Evolutionary conservation across 495 filamentous ascomycete species (phyloP), one percentile per base, ranked within the genome.

Genomic region (Annulohypoxylon moriforme): DNA sequence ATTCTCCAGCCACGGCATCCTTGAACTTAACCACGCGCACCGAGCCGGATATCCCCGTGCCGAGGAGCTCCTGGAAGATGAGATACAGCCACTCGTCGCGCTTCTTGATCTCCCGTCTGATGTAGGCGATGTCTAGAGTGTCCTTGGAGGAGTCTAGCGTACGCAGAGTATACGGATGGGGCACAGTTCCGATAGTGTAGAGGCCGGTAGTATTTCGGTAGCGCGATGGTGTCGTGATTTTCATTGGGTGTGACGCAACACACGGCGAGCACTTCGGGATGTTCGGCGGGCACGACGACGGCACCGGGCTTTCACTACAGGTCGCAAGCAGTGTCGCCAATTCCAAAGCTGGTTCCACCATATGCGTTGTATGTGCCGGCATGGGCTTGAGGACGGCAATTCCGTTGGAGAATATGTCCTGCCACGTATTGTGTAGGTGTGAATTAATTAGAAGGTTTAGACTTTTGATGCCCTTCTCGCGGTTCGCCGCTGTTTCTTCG

Each of bases 211-310:
- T 86, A 75, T 93, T 92, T 38, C 81, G 81, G 77, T 90, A 91
- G 14, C 77, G 79, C 2, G 83, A 72, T 0, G 88, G 88, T 8
- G 88, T 90, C 34, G 79, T 82, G 68, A 94, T 85, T 63, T 81
- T 82, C 68, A 87, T 71, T 1, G 88, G 84, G 29, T 86, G 83
- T 6, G 83, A 80, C 16, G 86, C 74, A 63, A 88, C 85, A 80
- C 96, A 99, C 11, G 90, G 88, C 16, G 85, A 86, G 80, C 96
- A 99, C 27, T 86, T 84, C 0, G 81, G 88, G 0, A 80, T 70
- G 77, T 98, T 98, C 0, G 94, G 94, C 2, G 96, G 96, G 75
- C 96, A 99, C n/a, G 92, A 93, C 0, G 84, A 68, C 1, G 92
- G 90, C 3, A 91, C 81, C 0, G 94, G 92, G 0, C 88, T 88